These are phyloP conservation scores for Colletotrichum phormii DNA, from an alignment of 2,329 filamentous ascomycete species.

Conservation along the genomic window DNA sequence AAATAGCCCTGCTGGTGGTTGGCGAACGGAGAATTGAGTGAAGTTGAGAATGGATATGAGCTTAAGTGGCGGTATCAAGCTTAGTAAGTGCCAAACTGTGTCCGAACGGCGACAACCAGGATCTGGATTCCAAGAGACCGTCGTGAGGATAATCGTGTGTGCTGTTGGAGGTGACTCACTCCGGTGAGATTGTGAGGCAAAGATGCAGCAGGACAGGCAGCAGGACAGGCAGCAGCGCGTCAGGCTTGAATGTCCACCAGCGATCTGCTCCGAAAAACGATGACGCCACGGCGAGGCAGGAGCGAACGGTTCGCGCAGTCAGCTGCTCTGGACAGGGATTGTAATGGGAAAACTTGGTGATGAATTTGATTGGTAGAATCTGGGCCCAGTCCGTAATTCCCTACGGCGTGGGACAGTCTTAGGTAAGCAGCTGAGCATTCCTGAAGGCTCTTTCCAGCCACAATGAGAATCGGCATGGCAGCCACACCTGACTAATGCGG, in stretches of 20 bases:
- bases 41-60: neutral
- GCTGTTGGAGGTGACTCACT: neutral
- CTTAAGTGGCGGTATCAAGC: neutral
- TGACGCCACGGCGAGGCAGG: slow-evolving; percentile 33
- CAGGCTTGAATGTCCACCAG: neutral
- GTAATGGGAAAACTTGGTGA: slow-evolving; percentile 9
- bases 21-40: too few species aligned
- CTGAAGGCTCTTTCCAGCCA: neutral
- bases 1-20: neutral
- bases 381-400: neutral
- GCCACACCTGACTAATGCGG: slow-evolving; percentile 18
- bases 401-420: neutral
- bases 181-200: neutral
- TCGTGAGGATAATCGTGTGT: neutral
- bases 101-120: neutral
- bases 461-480: neutral
- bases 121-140: neutral
- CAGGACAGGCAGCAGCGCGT: slow-evolving; percentile 13
- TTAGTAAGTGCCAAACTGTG: neutral
- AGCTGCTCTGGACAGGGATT: slow-evolving; percentile 26
- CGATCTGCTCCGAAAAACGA: slow-evolving; percentile 10
- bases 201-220: neutral
- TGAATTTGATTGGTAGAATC: slow-evolving; percentile 1
- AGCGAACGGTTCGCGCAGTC: slow-evolving; percentile 28
- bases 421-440: neutral